Base-by-base conservation (phyloP, 768 basidiomycete genomes). In the Lactarius trivialis region DNA sequence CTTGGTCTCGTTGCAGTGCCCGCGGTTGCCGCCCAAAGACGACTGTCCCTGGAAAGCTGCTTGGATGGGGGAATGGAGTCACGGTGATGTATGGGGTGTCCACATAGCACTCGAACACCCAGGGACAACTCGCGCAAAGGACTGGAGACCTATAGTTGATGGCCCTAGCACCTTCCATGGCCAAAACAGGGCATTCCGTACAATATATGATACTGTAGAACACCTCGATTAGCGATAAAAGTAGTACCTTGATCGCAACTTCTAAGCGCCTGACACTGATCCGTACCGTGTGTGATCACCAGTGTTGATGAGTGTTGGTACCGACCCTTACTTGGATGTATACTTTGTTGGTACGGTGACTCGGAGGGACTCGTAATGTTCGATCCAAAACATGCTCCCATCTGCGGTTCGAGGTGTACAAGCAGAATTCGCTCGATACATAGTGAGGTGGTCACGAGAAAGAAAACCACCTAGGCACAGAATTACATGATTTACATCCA, bases 391-490 rank as follows among this genome's bases (percentile, higher is more conserved):
- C 36, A 55, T 37, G 34, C 8, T 56, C 21, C 12, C 2, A 48
- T 24, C 7, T 11, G 48, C 55, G n/a, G 37, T 32, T 50, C 34
- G n/a, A 9, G 45, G 28, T 17, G 28, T 61, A 49, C 15, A n/a
- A 26, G 34, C 26, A 36, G 17, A 43, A 32, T 11, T 26, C 28
- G 45, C 41, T 55, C 52, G 21, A 37, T 55, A 60, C 21, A 56
- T 43, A 7, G 37, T 28, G 48, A 26, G 5, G 28, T 33, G 28
- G 26, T 33, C 43, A 15, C 26, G 49, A 15, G 37, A n/a, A 33
- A 36, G 39, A 37, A 19, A 50, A 50, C 58, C 58, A 33, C 53
- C 62, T 63, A 19, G 50, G 24, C n/a, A 60, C 32, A 50, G 37
- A 14, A 36, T 64, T 39, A 60, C 24, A 24, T 17, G 37, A 14